These are phyloP conservation scores for Areca catechu DNA, from an alignment of 176 grass and related monocot genomes.

Conservation along the genomic window DNA sequence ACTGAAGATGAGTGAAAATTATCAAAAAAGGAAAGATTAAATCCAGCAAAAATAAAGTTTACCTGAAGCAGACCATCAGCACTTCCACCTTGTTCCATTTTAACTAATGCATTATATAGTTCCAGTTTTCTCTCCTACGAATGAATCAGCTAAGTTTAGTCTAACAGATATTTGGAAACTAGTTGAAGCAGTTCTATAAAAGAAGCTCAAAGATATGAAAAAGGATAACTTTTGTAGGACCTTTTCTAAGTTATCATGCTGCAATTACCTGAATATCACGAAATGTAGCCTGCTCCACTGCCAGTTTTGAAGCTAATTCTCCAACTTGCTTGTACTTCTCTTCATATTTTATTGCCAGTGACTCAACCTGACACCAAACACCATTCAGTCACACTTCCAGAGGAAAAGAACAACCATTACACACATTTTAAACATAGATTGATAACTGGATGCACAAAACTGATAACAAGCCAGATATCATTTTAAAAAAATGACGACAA, in stretches of 20 bases:
- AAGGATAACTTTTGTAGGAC: neutral
- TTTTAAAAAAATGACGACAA: too few species aligned
- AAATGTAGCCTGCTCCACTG: slow-evolving; percentile 69
- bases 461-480: too few species aligned
- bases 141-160: slow-evolving; percentile 17
- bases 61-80: slow-evolving; percentile 99
- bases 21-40: neutral
- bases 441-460: too few species aligned
- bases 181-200: slow-evolving; percentile 6
- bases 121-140: slow-evolving; percentile 91
- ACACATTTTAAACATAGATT: too few species aligned
- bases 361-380: slow-evolving; percentile 63
- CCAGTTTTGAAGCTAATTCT: slow-evolving; percentile 84
- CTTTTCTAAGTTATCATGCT: slow-evolving; percentile 16
- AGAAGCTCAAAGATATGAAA: slow-evolving; percentile 12
- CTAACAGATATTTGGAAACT: neutral
- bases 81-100: slow-evolving; percentile 98
- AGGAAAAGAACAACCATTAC: too few species aligned
- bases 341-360: slow-evolving; percentile 89
- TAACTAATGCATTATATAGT: slow-evolving; percentile 77
- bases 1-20: slow-evolving; percentile 18
- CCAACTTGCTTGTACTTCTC: slow-evolving; percentile 99
- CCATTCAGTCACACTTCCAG: neutral
- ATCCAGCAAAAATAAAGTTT: slow-evolving; percentile 21
- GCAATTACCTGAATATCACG: slow-evolving; percentile 74